phyloP scores from a whole-genome alignment of 345 rosid genomes.

The Acer yangbiense region DNA sequence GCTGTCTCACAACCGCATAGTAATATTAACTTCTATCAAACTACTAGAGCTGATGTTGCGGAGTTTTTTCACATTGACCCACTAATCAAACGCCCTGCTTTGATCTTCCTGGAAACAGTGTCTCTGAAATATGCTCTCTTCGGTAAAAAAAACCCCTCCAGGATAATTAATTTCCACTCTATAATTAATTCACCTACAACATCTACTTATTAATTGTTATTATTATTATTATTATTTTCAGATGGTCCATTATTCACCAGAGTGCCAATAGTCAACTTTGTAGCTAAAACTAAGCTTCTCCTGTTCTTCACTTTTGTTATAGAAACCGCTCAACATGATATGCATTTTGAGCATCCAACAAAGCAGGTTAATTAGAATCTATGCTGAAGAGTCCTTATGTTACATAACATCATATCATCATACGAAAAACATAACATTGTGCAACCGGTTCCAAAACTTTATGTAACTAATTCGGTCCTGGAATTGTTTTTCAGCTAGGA shows the following conservation, averaged over 20 bases:
- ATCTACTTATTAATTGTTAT: no score
- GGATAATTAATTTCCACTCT: no score
- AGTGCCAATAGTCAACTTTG: slow-evolving; percentile 20
- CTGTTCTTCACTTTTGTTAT: slow-evolving; percentile 9
- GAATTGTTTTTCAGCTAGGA: no score
- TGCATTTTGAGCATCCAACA: slow-evolving; percentile 14
- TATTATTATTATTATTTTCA: background rate
- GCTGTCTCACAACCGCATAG: slow-evolving; percentile 14
- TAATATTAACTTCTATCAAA: slow-evolving; percentile 28
- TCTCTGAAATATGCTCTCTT: background rate
- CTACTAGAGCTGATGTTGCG: slow-evolving; percentile 14
- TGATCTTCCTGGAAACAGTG: slow-evolving; percentile 18
- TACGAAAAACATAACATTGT: no score
- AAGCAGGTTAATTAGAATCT: slow-evolving; percentile 11
- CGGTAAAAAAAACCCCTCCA: background rate
- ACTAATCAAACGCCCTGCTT: slow-evolving; percentile 22
- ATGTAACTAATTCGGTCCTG: no score
- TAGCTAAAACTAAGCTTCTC: slow-evolving; percentile 9
- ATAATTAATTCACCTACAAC: no score
- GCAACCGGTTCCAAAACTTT: no score
- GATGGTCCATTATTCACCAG: slow-evolving; percentile 16
- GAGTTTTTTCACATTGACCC: slow-evolving; percentile 18
- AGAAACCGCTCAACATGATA: background rate
- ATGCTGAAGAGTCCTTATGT: no score
- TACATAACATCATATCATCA: no score